Conservation (phyloP, 768 basidiomycete genomes). For the Suillus alpinus region DNA sequence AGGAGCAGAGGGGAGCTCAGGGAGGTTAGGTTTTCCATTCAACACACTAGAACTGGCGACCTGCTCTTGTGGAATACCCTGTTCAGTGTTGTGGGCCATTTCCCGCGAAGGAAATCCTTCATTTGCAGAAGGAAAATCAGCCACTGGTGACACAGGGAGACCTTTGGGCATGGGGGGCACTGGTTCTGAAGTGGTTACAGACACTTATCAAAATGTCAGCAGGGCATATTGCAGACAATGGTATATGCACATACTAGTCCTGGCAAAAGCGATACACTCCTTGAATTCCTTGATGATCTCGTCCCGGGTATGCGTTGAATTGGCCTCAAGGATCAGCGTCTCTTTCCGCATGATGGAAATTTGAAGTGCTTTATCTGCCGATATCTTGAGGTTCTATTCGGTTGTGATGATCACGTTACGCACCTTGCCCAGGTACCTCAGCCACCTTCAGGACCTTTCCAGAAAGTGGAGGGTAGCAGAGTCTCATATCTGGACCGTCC, state of each 20-base stretch:
- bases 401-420: constrained; percentile 20
- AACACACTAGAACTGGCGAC: not conserved
- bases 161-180: constrained; percentile 63
- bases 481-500: constrained; percentile 80
- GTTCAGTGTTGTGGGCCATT: not conserved
- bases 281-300: constrained; percentile 65
- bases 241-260: constrained; percentile 52
- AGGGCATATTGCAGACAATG: not conserved
- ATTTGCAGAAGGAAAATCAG: not conserved
- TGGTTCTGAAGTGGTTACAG: constrained; percentile 58
- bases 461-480: constrained; percentile 92
- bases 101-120: not conserved
- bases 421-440: constrained; percentile 60
- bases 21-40: not conserved
- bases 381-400: constrained; percentile 12
- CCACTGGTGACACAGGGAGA: constrained; percentile 25
- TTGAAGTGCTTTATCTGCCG: constrained; percentile 66
- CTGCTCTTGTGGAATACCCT: not conserved
- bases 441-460: constrained; percentile 85
- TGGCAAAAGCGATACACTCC: constrained; percentile 84
- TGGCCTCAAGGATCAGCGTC: constrained; percentile 61
- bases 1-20: constrained; percentile 2
- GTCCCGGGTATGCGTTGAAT: constrained; percentile 58
- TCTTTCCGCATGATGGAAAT: constrained; percentile 90
- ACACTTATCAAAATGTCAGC: constrained; percentile 36